These are phyloP conservation scores for Fusarium coicis DNA, from an alignment of 2,329 filamentous ascomycete genomes.

Conservation along the genomic window DNA sequence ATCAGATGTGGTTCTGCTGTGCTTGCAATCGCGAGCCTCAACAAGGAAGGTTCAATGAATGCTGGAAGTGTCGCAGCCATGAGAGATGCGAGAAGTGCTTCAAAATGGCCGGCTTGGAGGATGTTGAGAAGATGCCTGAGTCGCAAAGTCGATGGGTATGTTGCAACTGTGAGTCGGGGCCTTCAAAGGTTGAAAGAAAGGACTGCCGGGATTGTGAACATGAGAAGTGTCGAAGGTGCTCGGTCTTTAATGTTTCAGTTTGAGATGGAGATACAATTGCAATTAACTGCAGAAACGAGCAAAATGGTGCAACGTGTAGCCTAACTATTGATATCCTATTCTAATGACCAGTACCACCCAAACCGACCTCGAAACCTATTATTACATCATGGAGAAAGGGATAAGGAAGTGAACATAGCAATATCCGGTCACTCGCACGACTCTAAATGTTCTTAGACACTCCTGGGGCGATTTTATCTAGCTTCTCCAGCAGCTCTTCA, in stretches of 20 bases:
- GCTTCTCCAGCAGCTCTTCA: constrained; percentile 47
- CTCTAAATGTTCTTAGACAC: not conserved
- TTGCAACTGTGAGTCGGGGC: not conserved
- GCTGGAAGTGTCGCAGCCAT: not conserved
- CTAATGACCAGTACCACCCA: accelerated
- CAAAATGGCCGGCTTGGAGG: not conserved
- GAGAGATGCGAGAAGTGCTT: not conserved
- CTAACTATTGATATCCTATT: too few relatives aligned
- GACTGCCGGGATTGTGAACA: not conserved
- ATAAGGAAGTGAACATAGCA: too few relatives aligned
- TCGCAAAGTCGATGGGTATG: not conserved
- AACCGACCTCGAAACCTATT: accelerated
- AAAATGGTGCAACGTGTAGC: too few relatives aligned
- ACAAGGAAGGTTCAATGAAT: not conserved
- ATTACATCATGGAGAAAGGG: accelerated
- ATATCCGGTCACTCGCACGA: accelerated
- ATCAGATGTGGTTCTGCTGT: not conserved
- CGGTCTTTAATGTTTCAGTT: not conserved
- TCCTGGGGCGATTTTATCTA: constrained; percentile 44
- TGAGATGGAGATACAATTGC: accelerated
- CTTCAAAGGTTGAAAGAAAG: not conserved
- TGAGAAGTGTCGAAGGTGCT: not conserved
- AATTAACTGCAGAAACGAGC: too few relatives aligned
- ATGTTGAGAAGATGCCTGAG: not conserved
- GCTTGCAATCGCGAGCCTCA: accelerated